These are phyloP conservation scores for Neopestalotiopsis sp. DNA, from an alignment of 2,329 filamentous ascomycete species.

Conservation along the genomic window DNA sequence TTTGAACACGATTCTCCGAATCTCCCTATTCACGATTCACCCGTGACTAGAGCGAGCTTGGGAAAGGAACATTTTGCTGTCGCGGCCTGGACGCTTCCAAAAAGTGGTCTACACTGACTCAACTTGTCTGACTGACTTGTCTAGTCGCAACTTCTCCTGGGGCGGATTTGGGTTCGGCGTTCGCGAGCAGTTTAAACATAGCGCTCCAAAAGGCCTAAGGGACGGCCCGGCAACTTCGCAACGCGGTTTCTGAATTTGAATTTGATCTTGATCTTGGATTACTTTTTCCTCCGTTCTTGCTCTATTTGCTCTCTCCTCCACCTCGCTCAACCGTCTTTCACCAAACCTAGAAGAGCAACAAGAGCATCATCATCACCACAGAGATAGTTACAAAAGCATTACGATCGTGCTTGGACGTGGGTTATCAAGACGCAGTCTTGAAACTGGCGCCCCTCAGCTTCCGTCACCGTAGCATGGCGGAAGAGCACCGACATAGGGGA, in stretches of 20 bases:
- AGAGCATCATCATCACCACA: not conserved
- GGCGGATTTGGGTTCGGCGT: slow-evolving; percentile 5
- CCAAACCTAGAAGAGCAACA: not conserved
- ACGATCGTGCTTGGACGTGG: slow-evolving; percentile 19
- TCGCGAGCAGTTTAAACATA: slow-evolving; percentile 13
- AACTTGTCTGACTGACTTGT: slow-evolving; percentile 6
- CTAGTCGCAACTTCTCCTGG: not conserved
- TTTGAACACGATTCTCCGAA: not conserved
- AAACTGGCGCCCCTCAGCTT: slow-evolving; percentile 37
- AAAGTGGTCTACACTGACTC: not conserved
- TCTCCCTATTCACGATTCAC: not conserved
- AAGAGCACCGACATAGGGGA: slow-evolving; percentile 41
- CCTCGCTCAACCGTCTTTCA: not conserved
- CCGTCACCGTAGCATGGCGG: slow-evolving; percentile 43
- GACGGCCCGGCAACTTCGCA: slow-evolving; percentile 9
- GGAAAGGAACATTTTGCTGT: not conserved
- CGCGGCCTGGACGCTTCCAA: slow-evolving; percentile 3
- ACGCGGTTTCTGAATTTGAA: not conserved
- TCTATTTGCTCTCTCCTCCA: no score
- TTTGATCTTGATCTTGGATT: not conserved
- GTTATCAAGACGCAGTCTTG: slow-evolving; percentile 26
- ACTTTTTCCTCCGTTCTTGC: not conserved
- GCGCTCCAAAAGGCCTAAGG: slow-evolving; percentile 4
- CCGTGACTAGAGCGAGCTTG: not conserved
- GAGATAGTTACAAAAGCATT: not conserved